Evolutionary conservation across 345 rosid species (phyloP), one percentile per base, ranked within the genome.

Genomic region (Lepidium sativum): DNA sequence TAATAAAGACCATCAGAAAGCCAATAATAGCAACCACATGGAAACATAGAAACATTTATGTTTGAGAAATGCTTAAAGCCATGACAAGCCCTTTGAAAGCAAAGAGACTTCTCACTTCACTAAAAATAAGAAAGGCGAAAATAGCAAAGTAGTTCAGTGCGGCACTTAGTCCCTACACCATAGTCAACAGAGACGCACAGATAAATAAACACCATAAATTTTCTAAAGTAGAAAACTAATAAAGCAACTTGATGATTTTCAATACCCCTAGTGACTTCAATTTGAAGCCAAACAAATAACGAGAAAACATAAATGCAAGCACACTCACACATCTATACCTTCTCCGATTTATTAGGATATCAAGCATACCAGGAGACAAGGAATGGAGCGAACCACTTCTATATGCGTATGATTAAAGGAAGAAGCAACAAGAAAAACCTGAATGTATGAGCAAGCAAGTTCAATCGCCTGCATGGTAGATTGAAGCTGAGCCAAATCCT

Each of bases 401-500:
- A 27, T 27, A 69, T 49, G 56, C 54, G 38, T 58, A 54, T 29
- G 44, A 9, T 56, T 67, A 27, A 25, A 67, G 65, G 57, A 57
- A 37, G 18, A 17, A 32, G 40, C 50, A 50, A 44, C 18, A 44
- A n/a, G 17, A 61, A 34, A 33, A 54, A 94, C 99, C 95, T 94
- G 96, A 73, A 90, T 80, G 63, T 87, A 80, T 70, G 95, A 71
- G 83, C 97, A 94, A 56, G 99, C 99, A 42, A 81, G 77, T 79
- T 94, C 99, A 77, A 94, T 90, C 76, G 96, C 79, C n/a, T 73
- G 88, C 99, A 94, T 86, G 48, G 94, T 86, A 64, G 97, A 83
- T 53, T 83, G 92, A 13, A 90, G 82, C 65, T 79, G 89, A 29
- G 82, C 80, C 75, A 88, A 73, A 69, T 90, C 96, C 42, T 76